Base-by-base conservation (phyloP, 768 basidiomycete genomes). In the Leccinum disarticulatum region DNA sequence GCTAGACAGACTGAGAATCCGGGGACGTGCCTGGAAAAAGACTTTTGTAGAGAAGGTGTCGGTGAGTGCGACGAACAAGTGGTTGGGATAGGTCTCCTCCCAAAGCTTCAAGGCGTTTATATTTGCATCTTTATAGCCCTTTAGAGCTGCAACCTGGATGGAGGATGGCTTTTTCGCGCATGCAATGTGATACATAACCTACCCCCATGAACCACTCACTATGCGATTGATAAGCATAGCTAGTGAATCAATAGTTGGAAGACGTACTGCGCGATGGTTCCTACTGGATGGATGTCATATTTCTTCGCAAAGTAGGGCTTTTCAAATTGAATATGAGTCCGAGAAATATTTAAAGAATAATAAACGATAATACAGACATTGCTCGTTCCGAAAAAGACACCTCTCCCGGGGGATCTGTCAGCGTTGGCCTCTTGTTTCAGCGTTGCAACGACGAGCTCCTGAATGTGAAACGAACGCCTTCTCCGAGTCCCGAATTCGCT, bases 191-290 rank as follows among this genome's bases (percentile, higher is more conserved):
- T 15, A 38, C 22, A 35, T 1, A 10, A 31, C 82, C 73, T 75
- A 89, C 91, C 56, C 86, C 92, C 92, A 94, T 94, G 68, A 90
- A 91, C 92, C 92, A 94, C 76, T 94, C 92, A 70, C 91, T 90
- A 59, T 17, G 53, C 22, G 56, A 52, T 6, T 36, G 54, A 54
- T 62, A n/a, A 66, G 59, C 30, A 31, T 51, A 51, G 27, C 19
- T 9, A 17, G 43, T 57, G 25, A 52, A 13, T 22, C 6, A 49
- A 19, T 41, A 63, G 50, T 50, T n/a, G 52, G 57, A 55, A 6
- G 25, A 80, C 88, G 66, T 73, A 93, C 91, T 93, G 92, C 11
- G 90, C 91, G 55, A 94, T 91, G 1, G 92, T 93, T 8, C 95
- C 95, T 30, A 91, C 79, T 0, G 87, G 87, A 19, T 70, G 71